Percentiles rank a stretch among this genome's conserved stretches.
phyloP scores from a whole-genome alignment of 1,139 yeast species.

The Arxiozyma heterogenica region DNA sequence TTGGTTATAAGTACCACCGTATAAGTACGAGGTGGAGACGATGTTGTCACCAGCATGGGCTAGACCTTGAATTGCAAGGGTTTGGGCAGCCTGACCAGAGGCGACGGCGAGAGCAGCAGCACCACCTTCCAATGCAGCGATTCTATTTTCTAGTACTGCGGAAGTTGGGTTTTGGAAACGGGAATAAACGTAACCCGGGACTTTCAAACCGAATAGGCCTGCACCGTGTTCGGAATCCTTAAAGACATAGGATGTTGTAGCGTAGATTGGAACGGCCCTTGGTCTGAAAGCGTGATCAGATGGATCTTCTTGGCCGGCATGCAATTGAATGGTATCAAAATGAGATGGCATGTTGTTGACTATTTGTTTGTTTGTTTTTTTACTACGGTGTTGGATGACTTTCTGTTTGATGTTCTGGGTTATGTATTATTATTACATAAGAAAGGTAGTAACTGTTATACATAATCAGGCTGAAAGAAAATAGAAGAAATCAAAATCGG shows the following conservation, averaged over 20 bases:
- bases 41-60: slow-evolving; percentile 88
- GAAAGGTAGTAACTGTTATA: not conserved
- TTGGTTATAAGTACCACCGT: slow-evolving; percentile 95
- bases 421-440: too few relatives aligned
- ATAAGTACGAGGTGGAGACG: slow-evolving; percentile 76
- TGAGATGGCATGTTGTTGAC: slow-evolving; percentile 41
- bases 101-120: slow-evolving; percentile 83
- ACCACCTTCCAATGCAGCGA: slow-evolving; percentile 90
- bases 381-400: not conserved
- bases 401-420: too few relatives aligned
- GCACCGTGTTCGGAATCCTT: slow-evolving; percentile 88
- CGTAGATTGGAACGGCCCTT: slow-evolving; percentile 88
- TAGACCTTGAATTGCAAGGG: slow-evolving; percentile 71
- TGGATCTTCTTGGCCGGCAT: slow-evolving; percentile 74
- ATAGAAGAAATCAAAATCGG: too few relatives aligned
- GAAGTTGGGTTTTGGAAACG: slow-evolving; percentile 90
- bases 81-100: slow-evolving; percentile 95
- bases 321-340: slow-evolving; percentile 86
- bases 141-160: slow-evolving; percentile 81
- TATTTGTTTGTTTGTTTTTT: not conserved
- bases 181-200: slow-evolving; percentile 77
- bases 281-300: slow-evolving; percentile 50
- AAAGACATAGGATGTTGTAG: slow-evolving; percentile 79
- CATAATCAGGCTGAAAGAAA: too few relatives aligned
- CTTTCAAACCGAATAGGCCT: slow-evolving; percentile 73